Evolutionary conservation across 2,329 filamentous ascomycete genomes (phyloP), one percentile per base, ranked within the genome.

Genomic region (Aspergillus niger): DNA sequence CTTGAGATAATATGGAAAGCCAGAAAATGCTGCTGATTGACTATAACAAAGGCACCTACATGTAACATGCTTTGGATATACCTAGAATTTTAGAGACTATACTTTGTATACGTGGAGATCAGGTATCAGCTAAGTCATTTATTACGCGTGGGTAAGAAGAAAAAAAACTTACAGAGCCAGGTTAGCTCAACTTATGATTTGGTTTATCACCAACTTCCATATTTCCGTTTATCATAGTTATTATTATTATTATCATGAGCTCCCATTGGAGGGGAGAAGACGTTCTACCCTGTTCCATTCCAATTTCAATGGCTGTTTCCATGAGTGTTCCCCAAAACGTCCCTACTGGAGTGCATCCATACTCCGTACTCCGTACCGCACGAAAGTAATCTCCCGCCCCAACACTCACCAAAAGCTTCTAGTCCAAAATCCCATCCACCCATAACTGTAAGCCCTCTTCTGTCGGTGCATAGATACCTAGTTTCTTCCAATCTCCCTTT

Each of bases 331-430:
- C 10, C 26, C 13, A 49, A 49, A 24, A 44, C 32, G 32, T 36
- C 32, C 32, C n/a, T 49, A 24, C 32, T 39, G 44, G 41, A 49
- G 20, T 50, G 24, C 10, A 26, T 32, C 43, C 55, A 48, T 39
- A 43, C 44, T 39, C 20, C 32, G 43, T 49, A 54, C 32, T 38
- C 55, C 60, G 32, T 54, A 58, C 57, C 48, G 38, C 53, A 53
- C 53, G 43, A 59, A 56, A 52, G 55, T 57, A 54, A 57, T 36
- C 58, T 61, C 63, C 69, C 65, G 64, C 67, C 70, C 69, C 69
- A 65, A 65, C 63, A 60, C 62, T 62, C 62, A 63, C 54, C 65
- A 64, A 67, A 64, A 60, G 47, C 26, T 50, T 17, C 15, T 50
- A 50, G 47, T 50, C 32, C 47, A 50, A 50, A 50, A 50, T 50